Evolutionary conservation across 2,329 filamentous ascomycete species (phyloP).

Genomic region (Fusarium heterosporum): DNA sequence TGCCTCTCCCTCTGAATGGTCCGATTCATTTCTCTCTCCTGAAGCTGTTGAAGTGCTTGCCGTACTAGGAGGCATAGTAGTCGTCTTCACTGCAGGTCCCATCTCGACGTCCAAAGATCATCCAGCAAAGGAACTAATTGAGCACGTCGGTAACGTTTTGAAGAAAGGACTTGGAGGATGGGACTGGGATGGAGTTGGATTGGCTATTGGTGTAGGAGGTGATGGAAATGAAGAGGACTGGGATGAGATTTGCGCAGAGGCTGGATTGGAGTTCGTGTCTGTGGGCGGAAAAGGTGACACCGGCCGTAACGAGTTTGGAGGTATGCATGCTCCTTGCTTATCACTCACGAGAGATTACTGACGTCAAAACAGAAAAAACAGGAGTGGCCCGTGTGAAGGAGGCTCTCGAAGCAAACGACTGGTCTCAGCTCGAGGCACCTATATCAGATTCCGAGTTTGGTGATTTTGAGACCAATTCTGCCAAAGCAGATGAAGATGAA

Average conservation of each 20-base stretch:
- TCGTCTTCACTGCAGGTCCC: slow-evolving; percentile 52
- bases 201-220: slow-evolving; percentile 68
- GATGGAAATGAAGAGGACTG: slow-evolving; percentile 64
- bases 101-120: slow-evolving; percentile 21
- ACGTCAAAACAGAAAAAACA: slow-evolving; percentile 61
- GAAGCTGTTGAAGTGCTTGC: slow-evolving; percentile 72
- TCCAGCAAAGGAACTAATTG: slow-evolving; percentile 58
- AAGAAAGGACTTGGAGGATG: slow-evolving; percentile 69
- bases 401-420: slow-evolving; percentile 74
- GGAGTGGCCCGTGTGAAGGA: slow-evolving; percentile 70
- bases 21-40: slow-evolving; percentile 66
- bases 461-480: slow-evolving; percentile 51
- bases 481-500: slow-evolving; percentile 50
- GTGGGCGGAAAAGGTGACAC: slow-evolving; percentile 55
- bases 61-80: slow-evolving; percentile 70
- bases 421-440: slow-evolving; percentile 56
- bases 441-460: slow-evolving; percentile 48
- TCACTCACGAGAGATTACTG: slow-evolving; percentile 20
- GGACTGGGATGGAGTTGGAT: slow-evolving; percentile 72
- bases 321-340: slow-evolving; percentile 52
- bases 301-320: slow-evolving; percentile 68
- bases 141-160: slow-evolving; percentile 66
- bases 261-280: slow-evolving; percentile 73
- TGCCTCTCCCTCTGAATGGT: slow-evolving; percentile 64
- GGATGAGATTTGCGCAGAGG: slow-evolving; percentile 70